A percentile compares a stretch with the other conserved stretches of the same genome.
These are phyloP conservation scores for Thuidium tamariscinum DNA, from an alignment of 225 moss, liverwort and hornwort genomes.

Conservation along the genomic window DNA sequence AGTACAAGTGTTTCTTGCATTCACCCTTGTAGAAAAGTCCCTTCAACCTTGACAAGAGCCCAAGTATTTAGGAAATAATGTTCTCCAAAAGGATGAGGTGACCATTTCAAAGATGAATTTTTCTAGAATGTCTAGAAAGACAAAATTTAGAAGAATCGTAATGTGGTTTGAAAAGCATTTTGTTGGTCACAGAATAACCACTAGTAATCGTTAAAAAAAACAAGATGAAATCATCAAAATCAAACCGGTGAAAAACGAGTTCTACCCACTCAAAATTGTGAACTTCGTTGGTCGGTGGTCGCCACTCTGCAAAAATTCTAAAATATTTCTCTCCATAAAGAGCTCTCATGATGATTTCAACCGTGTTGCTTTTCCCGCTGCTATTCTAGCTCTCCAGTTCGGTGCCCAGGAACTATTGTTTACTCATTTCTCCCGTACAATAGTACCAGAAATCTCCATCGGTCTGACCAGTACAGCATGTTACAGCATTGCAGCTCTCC, in stretches of 20 bases:
- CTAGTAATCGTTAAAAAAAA: too few species aligned
- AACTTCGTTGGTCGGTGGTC: not conserved
- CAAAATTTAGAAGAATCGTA: not conserved
- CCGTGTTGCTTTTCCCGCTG: not conserved
- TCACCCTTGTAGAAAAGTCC: too few species aligned
- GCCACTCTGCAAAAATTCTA: not conserved
- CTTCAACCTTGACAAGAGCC: not conserved
- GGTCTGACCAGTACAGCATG: not conserved
- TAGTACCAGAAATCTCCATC: too few species aligned
- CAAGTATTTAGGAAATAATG: not conserved
- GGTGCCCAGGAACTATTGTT: not conserved
- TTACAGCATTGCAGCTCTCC: not conserved
- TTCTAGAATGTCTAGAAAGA: accelerated
- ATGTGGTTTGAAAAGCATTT: too few species aligned
- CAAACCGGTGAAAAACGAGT: too few species aligned
- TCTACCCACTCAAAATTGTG: too few species aligned
- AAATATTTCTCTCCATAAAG: not conserved
- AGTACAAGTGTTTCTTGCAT: too few species aligned
- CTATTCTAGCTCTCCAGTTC: not conserved
- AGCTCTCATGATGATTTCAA: not conserved
- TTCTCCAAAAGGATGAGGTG: not conserved
- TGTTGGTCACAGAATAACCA: too few species aligned
- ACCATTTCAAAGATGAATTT: too few species aligned
- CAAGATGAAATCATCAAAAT: too few species aligned
- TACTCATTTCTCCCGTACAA: not conserved